phyloP scores from a whole-genome alignment of 257 asterid species.

The Nicotiana tomentosiformis region DNA sequence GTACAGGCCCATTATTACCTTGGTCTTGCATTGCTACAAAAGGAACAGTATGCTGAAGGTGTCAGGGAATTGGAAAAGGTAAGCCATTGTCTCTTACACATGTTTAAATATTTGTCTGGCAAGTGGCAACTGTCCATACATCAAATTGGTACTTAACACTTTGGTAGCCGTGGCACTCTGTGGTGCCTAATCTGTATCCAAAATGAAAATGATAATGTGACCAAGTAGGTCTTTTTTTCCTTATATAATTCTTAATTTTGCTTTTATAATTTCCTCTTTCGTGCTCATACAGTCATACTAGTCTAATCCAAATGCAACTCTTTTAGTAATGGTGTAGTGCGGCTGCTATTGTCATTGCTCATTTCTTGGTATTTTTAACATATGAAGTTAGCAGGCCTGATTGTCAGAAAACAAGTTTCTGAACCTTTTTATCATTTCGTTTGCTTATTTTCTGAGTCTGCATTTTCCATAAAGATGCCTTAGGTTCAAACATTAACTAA shows the following conservation, averaged over 20 bases:
- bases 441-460: not conserved
- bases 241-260: not conserved
- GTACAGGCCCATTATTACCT: slow-evolving; percentile 41
- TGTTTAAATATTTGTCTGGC: not conserved
- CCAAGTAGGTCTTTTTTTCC: not conserved
- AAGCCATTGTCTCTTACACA: not conserved
- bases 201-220: not conserved
- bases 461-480: not conserved
- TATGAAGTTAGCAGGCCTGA: not conserved
- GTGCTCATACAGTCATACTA: not conserved
- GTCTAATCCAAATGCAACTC: not conserved
- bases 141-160: not conserved
- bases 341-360: not conserved
- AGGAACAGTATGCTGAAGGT: slow-evolving; percentile 29
- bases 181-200: not conserved
- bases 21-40: slow-evolving; percentile 38
- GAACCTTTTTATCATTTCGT: not conserved
- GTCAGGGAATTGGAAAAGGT: slow-evolving; percentile 37
- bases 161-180: not conserved
- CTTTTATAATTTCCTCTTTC: not conserved
- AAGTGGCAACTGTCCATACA: not conserved
- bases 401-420: not conserved
- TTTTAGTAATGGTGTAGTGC: not conserved
- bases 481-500: not conserved
- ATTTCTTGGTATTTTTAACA: not conserved